Conservation (phyloP, 1,139 yeast species). For the Pichia sp. region DNA sequence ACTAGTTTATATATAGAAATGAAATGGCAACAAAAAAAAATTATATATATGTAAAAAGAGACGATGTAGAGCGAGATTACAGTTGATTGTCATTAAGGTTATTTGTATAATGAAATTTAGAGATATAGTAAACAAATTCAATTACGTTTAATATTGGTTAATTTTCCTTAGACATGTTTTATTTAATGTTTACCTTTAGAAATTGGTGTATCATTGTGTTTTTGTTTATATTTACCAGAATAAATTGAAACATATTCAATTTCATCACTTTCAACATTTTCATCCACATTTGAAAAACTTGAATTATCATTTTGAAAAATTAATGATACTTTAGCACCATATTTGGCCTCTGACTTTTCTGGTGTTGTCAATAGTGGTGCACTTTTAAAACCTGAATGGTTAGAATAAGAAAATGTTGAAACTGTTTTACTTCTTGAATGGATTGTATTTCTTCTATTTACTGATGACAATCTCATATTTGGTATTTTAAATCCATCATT, state of each 20-base stretch:
- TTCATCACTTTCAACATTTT: slow-evolving; percentile 4
- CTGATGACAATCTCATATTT: slow-evolving; percentile 14
- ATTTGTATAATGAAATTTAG: background rate
- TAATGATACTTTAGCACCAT: background rate
- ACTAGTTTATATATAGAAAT: background rate
- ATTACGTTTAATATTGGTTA: too few species aligned
- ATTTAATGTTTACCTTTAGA: slow-evolving; percentile 11
- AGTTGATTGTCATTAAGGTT: background rate
- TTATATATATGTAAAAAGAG: background rate
- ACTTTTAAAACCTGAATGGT: slow-evolving; percentile 7
- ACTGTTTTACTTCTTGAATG: slow-evolving; percentile 26
- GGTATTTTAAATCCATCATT: slow-evolving; percentile 13
- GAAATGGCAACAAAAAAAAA: background rate
- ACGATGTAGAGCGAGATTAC: background rate
- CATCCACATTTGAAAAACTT: slow-evolving; percentile 8
- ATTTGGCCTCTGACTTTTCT: slow-evolving; percentile 10
- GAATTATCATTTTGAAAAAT: slow-evolving; percentile 4
- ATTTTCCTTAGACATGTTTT: too few species aligned
- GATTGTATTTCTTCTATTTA: slow-evolving; percentile 18
- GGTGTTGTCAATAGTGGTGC: slow-evolving; percentile 12
- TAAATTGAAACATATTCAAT: slow-evolving; percentile 11
- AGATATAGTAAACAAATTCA: background rate
- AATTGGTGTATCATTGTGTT: slow-evolving; percentile 26
- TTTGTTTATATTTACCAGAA: slow-evolving; percentile 15
- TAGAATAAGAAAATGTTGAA: slow-evolving; percentile 16